Evolutionary conservation across 371 early-diverging fungal genomes (phyloP).

Genomic region (Mucor plumbeus): DNA sequence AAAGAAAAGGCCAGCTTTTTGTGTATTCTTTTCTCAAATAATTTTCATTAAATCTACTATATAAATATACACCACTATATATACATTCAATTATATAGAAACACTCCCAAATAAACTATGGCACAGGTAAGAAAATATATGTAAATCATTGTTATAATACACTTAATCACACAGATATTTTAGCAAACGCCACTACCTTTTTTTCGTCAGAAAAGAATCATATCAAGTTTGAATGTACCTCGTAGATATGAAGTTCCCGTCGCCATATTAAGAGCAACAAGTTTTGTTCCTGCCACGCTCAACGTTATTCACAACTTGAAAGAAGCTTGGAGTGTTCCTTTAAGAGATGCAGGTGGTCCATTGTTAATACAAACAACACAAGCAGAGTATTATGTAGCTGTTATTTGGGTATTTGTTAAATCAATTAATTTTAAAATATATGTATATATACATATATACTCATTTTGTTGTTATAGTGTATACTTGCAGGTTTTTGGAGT

Average conservation of each 20-base stretch:
- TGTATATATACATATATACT: not conserved
- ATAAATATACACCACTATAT: too few relatives aligned
- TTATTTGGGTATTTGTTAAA: slow-evolving; percentile 55
- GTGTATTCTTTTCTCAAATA: too few relatives aligned
- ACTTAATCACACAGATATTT: not conserved
- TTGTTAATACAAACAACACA: slow-evolving; percentile 53
- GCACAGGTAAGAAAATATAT: not conserved
- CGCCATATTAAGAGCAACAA: slow-evolving; percentile 27
- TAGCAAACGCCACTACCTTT: slow-evolving; percentile 30
- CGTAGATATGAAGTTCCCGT: slow-evolving; percentile 30
- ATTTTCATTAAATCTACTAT: too few relatives aligned
- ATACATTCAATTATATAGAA: not conserved
- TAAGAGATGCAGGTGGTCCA: slow-evolving; percentile 57
- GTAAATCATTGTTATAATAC: not conserved
- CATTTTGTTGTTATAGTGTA: slow-evolving; percentile 6
- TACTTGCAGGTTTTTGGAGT: slow-evolving; percentile 38
- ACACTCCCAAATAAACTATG: not conserved
- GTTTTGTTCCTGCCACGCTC: slow-evolving; percentile 54
- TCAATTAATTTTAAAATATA: not conserved
- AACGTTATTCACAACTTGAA: slow-evolving; percentile 48
- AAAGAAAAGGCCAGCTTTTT: too few relatives aligned
- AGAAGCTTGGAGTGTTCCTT: slow-evolving; percentile 42
- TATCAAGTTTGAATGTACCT: slow-evolving; percentile 30
- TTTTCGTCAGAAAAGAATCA: slow-evolving; percentile 29
- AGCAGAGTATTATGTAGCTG: slow-evolving; percentile 62